Evolutionary conservation across 768 basidiomycete genomes (phyloP).

Genomic region (Kwoniella botswanensis): DNA sequence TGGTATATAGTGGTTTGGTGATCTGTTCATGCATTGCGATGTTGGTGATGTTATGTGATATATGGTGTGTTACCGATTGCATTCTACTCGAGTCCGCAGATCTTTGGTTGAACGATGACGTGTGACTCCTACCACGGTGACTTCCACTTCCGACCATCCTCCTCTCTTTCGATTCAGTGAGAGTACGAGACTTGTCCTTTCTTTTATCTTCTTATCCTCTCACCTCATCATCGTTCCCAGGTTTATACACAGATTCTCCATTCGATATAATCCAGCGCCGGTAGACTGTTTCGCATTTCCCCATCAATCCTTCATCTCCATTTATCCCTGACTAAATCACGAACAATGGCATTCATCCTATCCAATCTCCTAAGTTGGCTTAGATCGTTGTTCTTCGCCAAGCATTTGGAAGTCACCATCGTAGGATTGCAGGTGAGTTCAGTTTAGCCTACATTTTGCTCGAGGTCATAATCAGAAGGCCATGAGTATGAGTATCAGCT

Average conservation of each 20-base stretch:
- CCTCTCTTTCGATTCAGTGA: not conserved
- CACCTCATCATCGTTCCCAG: too few species aligned
- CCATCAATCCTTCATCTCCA: not conserved
- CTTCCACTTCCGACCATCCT: not conserved
- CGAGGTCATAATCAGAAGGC: too few species aligned
- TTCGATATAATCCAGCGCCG: too few species aligned
- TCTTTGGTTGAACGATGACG: too few species aligned
- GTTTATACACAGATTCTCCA: too few species aligned
- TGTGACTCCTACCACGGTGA: not conserved
- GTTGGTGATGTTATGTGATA: not conserved
- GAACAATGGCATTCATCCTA: constrained; percentile 62
- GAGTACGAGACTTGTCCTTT: not conserved
- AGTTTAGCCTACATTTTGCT: not conserved
- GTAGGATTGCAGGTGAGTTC: constrained; percentile 78
- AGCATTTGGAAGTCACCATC: constrained; percentile 84
- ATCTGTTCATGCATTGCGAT: not conserved
- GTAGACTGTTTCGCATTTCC: not conserved
- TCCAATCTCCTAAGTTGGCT: constrained; percentile 68
- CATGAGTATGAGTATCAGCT: not conserved
- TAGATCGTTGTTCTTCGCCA: constrained; percentile 78
- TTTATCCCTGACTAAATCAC: not conserved
- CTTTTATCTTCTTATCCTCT: not conserved
- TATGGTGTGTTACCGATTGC: too few species aligned
- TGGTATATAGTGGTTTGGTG: not conserved
- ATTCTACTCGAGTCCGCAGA: too few species aligned